phyloP scores from a whole-genome alignment of 495 filamentous ascomycete genomes.

The Trichodelitschia bisporula region DNA sequence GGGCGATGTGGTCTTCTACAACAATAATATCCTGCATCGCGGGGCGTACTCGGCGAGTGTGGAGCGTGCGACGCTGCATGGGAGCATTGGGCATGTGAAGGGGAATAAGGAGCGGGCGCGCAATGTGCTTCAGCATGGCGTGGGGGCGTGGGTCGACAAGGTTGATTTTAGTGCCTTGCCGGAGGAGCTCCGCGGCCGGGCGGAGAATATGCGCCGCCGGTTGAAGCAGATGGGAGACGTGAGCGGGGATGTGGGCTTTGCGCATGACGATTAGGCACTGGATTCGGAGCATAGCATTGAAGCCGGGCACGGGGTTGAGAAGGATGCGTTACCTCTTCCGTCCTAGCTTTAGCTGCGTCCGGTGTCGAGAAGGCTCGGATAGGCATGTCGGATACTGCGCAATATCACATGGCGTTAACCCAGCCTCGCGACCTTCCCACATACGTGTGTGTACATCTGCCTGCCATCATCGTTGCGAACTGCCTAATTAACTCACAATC shows the following conservation, averaged over 20 bases:
- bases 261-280: constrained; percentile 13
- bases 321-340: no score
- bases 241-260: constrained; percentile 14
- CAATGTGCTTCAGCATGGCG: constrained; percentile 69
- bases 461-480: no score
- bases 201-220: constrained; percentile 14
- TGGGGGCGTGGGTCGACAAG: constrained; percentile 46
- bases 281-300: no score
- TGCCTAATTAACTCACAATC: no score
- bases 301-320: no score
- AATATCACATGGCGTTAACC: no score
- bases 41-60: constrained; percentile 35
- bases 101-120: constrained; percentile 32
- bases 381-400: no score
- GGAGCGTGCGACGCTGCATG: constrained; percentile 56
- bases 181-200: constrained; percentile 25
- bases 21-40: constrained; percentile 69
- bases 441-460: no score
- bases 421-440: no score
- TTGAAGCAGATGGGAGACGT: constrained; percentile 14
- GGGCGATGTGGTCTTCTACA: constrained; percentile 62
- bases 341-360: no score
- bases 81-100: constrained; percentile 40
- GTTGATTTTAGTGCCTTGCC: constrained; percentile 19
- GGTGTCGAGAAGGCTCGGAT: no score